Evolutionary conservation across 192 early-diverging fungal species (phyloP), one percentile per base, ranked within the genome.

Genomic region (Entomortierella parvispora): DNA sequence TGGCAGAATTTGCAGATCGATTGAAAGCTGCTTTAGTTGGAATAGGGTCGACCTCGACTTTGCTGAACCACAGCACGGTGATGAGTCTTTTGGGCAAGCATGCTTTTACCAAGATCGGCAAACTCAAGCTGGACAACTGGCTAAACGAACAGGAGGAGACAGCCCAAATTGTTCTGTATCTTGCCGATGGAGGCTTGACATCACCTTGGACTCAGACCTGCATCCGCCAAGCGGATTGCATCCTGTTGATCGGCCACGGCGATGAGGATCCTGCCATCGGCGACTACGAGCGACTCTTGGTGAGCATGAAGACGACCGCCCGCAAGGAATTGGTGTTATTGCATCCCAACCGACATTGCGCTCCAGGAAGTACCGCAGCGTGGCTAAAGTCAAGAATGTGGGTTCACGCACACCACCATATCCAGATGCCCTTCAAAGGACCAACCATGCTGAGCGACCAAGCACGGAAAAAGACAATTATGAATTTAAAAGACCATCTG

Each of bases 331-430:
- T 99, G 22, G 94, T 99, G 18, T 79, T 99, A 15, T 81, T 99
- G 37, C 96, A 99, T 80, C 83, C 86, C 32, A 86, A 91, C 62
- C 84, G 95, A 58, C 76, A 79, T 61, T 94, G 94, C 69, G 65
- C 83, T 5, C 89, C 90, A 2, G 98, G 98, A 17, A 86, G 87
- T 26, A 98, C 98, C 14, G 92, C 92, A 50, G 82, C 85, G 32
- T 99, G 98, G 98, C 82, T 99, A 23, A 95, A 95, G 58, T 83
- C 82, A 26, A 69, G 64, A 58, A 44, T 90, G 6, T 99, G 97
- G 97, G 90, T 99, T 33, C 96, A 98, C 69, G 94, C 94, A 0
- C 96, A 99, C 80, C 97, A 99, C 76, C 98, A 99, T 81, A 90
- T 98, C 18, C 89, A 88, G 57, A 94, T 94, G 93, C 83, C 89